Base-by-base conservation (phyloP, 169 alveolate species). In the Eimeria tenella region DNA sequence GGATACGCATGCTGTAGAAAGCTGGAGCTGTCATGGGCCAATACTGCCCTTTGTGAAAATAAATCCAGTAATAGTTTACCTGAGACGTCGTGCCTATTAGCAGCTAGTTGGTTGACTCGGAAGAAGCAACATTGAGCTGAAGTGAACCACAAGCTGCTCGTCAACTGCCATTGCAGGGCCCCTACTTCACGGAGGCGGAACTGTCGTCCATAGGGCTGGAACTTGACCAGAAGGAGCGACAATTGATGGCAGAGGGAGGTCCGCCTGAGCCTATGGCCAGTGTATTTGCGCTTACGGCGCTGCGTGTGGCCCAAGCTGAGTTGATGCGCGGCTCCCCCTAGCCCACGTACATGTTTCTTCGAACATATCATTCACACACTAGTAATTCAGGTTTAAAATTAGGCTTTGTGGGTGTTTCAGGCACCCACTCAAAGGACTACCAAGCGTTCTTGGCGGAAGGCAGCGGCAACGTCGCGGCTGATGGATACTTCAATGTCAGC, bases 381-480 rank as follows among this genome's bases (percentile, higher is more conserved):
- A 31, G 42, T 31, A 31, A 31, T 31, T 31, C 42, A 31, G 42
- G 42, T 31, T 31, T 31, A 31, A 31, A 31, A 31, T 31, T 31
- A 31, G 42, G 42, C 42, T 31, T 31, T 0, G 42, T 31, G 42
- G 42, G 52, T 63, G 19, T 63, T 11, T 1, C 17, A 42, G 81
- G 68, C 1, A 21, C 50, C 11, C 25, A 60, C 71, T 23, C 90
- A 23, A 68, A 77, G 50, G 94, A 60, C n/a, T 75, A 90, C 53
- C 84, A 58, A 55, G 83, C 84, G 50, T 90, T 77, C 70, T 21
- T 75, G 74, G 90, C 71, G 8, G 94, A 62, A 15, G 94, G 82
- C 50, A 55, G 83, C 50, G 94, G 94, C 6, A 90, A 90, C 60
- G 94, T 79, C 55, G 94, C 94, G 17, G 90, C 73, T 31, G 94